Percentiles rank a stretch among this genome's conserved stretches.
phyloP scores from a whole-genome alignment of 129 eudicot species.

The sunflower (Helianthus annuus) region DNA sequence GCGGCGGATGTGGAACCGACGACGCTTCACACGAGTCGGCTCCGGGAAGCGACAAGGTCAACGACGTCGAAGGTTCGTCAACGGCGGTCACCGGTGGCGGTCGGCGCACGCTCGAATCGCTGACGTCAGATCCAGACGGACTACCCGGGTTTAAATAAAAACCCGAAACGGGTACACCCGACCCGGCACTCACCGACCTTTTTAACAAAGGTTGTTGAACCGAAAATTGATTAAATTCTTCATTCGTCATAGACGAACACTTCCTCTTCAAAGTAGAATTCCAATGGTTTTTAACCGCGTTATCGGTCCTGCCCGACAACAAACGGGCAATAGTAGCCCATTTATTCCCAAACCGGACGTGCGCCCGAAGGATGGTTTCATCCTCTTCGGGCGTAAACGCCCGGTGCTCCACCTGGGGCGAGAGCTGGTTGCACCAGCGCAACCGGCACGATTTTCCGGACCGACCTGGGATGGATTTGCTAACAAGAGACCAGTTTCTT shows the following conservation, averaged over 20 bases:
- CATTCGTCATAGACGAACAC: not conserved
- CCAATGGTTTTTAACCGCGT: conserved; percentile 27
- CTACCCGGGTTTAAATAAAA: conserved; percentile 48
- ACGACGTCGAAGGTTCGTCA: conserved; percentile 42
- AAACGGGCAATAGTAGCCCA: conserved; percentile 10
- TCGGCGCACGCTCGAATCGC: conserved; percentile 45
- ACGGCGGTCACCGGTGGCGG: conserved; percentile 19
- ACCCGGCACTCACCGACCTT: conserved; percentile 56
- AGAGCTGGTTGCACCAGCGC: conserved; percentile 22
- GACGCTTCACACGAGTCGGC: conserved; percentile 29
- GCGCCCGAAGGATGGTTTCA: conserved; percentile 35
- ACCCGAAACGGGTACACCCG: conserved; percentile 50
- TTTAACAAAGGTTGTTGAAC: conserved; percentile 41
- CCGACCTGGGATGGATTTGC: conserved; percentile 18
- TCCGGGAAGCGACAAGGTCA: conserved; percentile 57
- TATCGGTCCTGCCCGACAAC: conserved; percentile 2
- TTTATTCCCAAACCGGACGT: conserved; percentile 5
- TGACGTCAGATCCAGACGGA: conserved; percentile 64
- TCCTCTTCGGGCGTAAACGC: conserved; percentile 40
- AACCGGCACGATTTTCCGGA: conserved; percentile 28
- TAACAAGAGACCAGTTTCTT: conserved; percentile 17
- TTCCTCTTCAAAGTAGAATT: conserved; percentile 13
- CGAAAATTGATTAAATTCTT: not conserved
- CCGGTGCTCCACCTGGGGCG: conserved; percentile 3
- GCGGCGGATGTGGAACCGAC: not conserved